phyloP scores from a whole-genome alignment of 2,329 filamentous ascomycete species.

The Xylariaceae sp. region DNA sequence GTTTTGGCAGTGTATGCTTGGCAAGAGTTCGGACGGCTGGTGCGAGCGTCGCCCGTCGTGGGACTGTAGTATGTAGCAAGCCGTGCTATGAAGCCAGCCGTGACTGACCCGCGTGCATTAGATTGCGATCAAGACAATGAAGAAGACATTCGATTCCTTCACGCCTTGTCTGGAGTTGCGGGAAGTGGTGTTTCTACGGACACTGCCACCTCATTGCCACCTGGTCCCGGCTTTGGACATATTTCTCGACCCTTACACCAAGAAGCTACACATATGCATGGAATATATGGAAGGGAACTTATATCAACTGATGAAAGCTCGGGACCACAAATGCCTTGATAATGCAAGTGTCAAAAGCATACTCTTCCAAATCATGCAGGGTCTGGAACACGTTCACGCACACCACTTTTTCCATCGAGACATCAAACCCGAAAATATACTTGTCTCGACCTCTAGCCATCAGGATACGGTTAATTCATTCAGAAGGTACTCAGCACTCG shows the following conservation, averaged over 20 bases:
- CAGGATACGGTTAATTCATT: slow-evolving; percentile 81
- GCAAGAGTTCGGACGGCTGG: slow-evolving; percentile 89
- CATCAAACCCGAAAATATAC: slow-evolving; percentile 98
- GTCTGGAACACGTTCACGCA: slow-evolving; percentile 93
- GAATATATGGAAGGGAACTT: slow-evolving; percentile 99
- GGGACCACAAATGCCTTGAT: slow-evolving; percentile 91
- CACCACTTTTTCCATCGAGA: slow-evolving; percentile 98
- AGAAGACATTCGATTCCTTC: slow-evolving; percentile 96
- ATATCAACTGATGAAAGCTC: slow-evolving; percentile 97
- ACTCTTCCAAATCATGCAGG: slow-evolving; percentile 92
- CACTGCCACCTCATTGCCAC: slow-evolving; percentile 81
- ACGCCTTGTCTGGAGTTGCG: slow-evolving; percentile 85
- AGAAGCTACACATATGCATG: slow-evolving; percentile 97
- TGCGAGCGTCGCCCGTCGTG: slow-evolving; percentile 79
- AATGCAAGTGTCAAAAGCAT: slow-evolving; percentile 94
- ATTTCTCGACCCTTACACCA: slow-evolving; percentile 92
- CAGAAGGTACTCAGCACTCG: slow-evolving; percentile 84
- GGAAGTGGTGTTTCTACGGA: slow-evolving; percentile 93
- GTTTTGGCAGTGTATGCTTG: slow-evolving; percentile 92
- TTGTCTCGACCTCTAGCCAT: slow-evolving; percentile 85
- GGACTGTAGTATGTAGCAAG: slow-evolving; percentile 72
- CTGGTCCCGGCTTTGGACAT: slow-evolving; percentile 97
- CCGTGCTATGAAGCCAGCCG: background rate
- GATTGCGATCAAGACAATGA: slow-evolving; percentile 99
- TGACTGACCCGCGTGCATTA: slow-evolving; percentile 37